Evolutionary conservation across 768 basidiomycete genomes (phyloP).

Genomic region (Tricholoma flavovirens): DNA sequence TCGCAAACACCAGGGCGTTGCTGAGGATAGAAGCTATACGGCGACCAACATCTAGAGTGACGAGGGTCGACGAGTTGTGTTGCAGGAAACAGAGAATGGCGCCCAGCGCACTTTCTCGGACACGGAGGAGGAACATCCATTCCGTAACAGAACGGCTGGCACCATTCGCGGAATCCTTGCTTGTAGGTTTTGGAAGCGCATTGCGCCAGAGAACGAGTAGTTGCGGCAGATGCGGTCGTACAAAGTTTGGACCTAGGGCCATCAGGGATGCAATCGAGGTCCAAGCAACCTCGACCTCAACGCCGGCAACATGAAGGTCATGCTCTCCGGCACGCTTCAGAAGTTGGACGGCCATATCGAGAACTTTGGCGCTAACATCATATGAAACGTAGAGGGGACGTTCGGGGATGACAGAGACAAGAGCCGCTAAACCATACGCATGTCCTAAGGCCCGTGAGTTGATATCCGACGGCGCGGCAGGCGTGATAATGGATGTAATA

Average conservation of each 20-base stretch:
- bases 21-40: constrained; percentile 81
- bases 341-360: constrained; percentile 86
- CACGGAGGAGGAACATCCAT: constrained; percentile 88
- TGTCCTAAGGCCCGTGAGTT: constrained; percentile 74
- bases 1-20: constrained; percentile 87
- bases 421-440: constrained; percentile 82
- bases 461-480: constrained; percentile 66
- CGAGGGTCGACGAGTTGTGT: constrained; percentile 67
- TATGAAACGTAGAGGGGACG: constrained; percentile 92
- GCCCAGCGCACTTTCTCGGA: constrained; percentile 84
- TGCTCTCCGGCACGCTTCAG: constrained; percentile 91
- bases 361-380: constrained; percentile 84
- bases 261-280: constrained; percentile 85
- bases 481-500: constrained; percentile 64
- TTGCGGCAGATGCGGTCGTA: constrained; percentile 89
- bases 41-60: constrained; percentile 87
- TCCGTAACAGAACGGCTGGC: constrained; percentile 66
- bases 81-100: constrained; percentile 85
- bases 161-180: constrained; percentile 65
- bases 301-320: constrained; percentile 70
- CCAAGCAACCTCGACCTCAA: constrained; percentile 95
- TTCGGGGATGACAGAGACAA: constrained; percentile 81
- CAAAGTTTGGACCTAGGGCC: constrained; percentile 90
- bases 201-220: constrained; percentile 96
- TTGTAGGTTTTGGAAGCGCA: constrained; percentile 90